phyloP scores from a whole-genome alignment of 2,329 filamentous ascomycete species.

The Amauroascus niger region DNA sequence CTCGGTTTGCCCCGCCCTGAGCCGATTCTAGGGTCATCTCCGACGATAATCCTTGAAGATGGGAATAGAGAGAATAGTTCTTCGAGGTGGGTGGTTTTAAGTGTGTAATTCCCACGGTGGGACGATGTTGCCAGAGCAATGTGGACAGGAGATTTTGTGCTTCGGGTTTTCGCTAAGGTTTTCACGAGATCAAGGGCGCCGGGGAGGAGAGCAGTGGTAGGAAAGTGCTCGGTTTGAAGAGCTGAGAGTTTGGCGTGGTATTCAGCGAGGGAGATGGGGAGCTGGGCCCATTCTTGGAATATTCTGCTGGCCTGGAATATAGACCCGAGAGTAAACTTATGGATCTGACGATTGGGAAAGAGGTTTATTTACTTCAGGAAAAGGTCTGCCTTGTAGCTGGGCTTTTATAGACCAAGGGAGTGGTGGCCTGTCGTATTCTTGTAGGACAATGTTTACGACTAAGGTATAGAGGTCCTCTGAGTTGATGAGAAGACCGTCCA shows the following conservation, averaged over 20 bases:
- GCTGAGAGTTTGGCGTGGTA: conserved; percentile 52
- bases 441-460: conserved; percentile 72
- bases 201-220: conserved; percentile 62
- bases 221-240: conserved; percentile 65
- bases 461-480: conserved; percentile 83
- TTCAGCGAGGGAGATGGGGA: conserved; percentile 64
- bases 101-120: conserved; percentile 58
- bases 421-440: conserved; percentile 59
- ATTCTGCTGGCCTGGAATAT: conserved; percentile 46
- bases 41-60: conserved; percentile 62
- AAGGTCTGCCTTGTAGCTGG: conserved; percentile 62
- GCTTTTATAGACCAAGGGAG: conserved; percentile 96
- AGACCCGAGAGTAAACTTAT: background rate
- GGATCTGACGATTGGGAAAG: background rate
- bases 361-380: conserved; percentile 39
- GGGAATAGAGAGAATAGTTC: conserved; percentile 53
- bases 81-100: conserved; percentile 58
- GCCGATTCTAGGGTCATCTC: conserved; percentile 71
- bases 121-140: conserved; percentile 82
- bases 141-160: conserved; percentile 47
- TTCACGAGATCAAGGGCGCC: conserved; percentile 62
- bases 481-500: conserved; percentile 93
- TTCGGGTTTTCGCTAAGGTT: conserved; percentile 28
- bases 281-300: conserved; percentile 72
- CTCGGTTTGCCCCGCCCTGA: conserved; percentile 82